Evolutionary conservation across 805 yeast genomes (phyloP), one percentile per base, ranked within the genome.

Genomic region (Kuraishia hungarica): DNA sequence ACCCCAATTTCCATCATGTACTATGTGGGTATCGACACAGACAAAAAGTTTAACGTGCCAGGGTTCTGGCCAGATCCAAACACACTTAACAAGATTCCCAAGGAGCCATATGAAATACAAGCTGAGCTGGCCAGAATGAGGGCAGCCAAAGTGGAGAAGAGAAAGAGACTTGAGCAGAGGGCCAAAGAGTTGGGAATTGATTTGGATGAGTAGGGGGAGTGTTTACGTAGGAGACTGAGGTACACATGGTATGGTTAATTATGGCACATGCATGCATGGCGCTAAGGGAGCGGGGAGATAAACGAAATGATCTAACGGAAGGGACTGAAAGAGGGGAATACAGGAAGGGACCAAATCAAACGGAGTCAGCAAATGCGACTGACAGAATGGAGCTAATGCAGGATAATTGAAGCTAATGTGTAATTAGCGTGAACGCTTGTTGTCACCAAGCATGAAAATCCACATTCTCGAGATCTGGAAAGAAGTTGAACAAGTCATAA

Each of bases 51-150:
- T 68, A 89, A 90, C 65, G 84, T 91, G 51, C 96, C 96, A 8
- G 97, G 97, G 21, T 92, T 89, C 71, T 91, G 97, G 96, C 98
- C 98, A 2, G 97, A 91, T 68, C 97, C 97, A 48, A 87, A 87
- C 48, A 87, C 97, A 1, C 77, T 90, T 61, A 91, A 92, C 67
- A 86, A 89, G 71, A 85, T 92, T 39, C 98, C 98, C 2, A 92
- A 91, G 64, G 97, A 92, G 65, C 91, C 91, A 1, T 88, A 86
- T 63, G 97, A 92, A 66, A 89, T 92, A 57, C 86, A 89, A 67
- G 93, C 94, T 1, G 98, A 92, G 66, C 74, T 92, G 46, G 97
- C 96, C 17, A 81, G 97, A 67, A 86, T 92, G 78, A 82, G 84
- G 67, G 80, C 83, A 60, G 96, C 84, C 54, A 78, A 92, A 57